Conservation (phyloP, 2,329 filamentous ascomycete genomes). For the Trichothecium roseum region DNA sequence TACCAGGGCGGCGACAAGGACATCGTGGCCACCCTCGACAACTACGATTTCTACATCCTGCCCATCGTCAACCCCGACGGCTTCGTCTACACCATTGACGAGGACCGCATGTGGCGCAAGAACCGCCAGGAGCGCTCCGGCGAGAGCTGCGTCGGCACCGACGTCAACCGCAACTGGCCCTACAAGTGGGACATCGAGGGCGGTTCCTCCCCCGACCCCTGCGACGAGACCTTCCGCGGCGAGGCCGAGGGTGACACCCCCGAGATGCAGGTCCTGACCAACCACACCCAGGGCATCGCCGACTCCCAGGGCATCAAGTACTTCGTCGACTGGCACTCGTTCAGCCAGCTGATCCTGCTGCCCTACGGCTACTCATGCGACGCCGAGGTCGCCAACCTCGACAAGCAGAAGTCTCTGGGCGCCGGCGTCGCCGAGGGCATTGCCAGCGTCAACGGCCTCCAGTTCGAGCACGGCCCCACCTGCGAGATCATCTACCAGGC, state of each 20-base stretch:
- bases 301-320: constrained; percentile 40
- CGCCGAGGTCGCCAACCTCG: constrained; percentile 31
- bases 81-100: constrained; percentile 47
- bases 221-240: constrained; percentile 38
- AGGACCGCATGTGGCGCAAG: constrained; percentile 51
- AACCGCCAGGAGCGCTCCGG: constrained; percentile 35
- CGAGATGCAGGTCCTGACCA: constrained; percentile 38
- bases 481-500: constrained; percentile 54
- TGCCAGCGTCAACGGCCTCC: constrained; percentile 24
- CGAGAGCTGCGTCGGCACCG: constrained; percentile 36
- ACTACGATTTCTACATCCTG: constrained; percentile 57
- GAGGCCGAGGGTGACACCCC: constrained; percentile 31
- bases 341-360: constrained; percentile 47
- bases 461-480: constrained; percentile 37
- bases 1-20: constrained; percentile 24
- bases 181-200: constrained; percentile 39
- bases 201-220: constrained; percentile 41
- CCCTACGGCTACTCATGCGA: constrained; percentile 51
- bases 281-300: constrained; percentile 20
- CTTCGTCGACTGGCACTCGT: constrained; percentile 57
- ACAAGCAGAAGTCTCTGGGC: constrained; percentile 38
- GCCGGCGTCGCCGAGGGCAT: constrained; percentile 39
- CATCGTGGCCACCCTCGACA: constrained; percentile 37
- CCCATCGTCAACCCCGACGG: constrained; percentile 54
- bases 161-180: constrained; percentile 53